Base-by-base conservation (phyloP, 2,329 filamentous ascomycete species). In the Canariomyces notabilis region DNA sequence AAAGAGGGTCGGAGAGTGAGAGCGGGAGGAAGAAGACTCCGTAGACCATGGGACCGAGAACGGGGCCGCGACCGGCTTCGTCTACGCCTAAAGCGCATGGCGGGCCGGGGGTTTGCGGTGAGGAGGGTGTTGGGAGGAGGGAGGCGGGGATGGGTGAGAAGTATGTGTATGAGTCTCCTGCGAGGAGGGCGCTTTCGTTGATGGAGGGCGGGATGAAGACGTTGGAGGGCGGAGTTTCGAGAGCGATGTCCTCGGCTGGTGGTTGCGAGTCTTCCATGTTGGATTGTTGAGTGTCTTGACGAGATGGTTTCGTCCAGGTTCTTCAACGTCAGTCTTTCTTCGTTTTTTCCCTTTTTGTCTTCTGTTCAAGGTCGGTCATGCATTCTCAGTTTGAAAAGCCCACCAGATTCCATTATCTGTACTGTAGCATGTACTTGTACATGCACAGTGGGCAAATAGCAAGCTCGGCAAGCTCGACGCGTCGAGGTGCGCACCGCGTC, bases 21-120 rank as follows among this genome's bases (percentile, higher is more conserved):
- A 87, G 66, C 42, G 94, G 94, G 55, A 94, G 87, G 70, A 78
- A 82, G 69, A 83, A 84, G 59, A 83, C 71, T 54, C 75, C 79
- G 70, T 86, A 86, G 58, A 85, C 81, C 82, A 86, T 84, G 57
- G 74, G 83, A 56, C 87, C 91, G 11, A 97, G 78, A n/a, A 96
- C 91, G 19, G 91, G 91, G 1, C 91, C 91, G 60, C 91, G 82
- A 37, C 91, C 91, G 56, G 91, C 91, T 73, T 97, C 91, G 65
- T 97, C 91, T 41, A 97, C 85, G 52, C 91, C 91, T 18, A 97
- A 76, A 16, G 86, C 83, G 66, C 87, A 93, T 61, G 82, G 76
- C 4, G 67, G 58, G 35, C 65, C 62, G 2, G 59, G 2, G 11
- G 45, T 4, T 34, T 46, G 46, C 16, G 69, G 50, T 32, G n/a